A percentile compares a stretch with the other conserved stretches of the same genome.
Evolutionary conservation across 2,329 filamentous ascomycete species (phyloP).

Genomic region (Fusarium lyarnte): DNA sequence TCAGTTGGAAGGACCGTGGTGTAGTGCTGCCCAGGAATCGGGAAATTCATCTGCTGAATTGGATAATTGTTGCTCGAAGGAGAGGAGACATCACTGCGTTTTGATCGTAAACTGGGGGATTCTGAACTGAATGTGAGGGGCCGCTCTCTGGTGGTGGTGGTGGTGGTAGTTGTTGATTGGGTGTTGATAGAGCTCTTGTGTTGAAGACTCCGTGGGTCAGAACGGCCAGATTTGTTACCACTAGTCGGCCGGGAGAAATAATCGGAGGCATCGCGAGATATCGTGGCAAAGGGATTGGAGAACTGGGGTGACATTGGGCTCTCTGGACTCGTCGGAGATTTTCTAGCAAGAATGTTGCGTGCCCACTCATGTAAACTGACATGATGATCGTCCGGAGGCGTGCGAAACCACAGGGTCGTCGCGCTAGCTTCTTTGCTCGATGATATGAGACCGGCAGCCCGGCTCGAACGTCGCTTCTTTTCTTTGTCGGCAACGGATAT

Average conservation of each 20-base stretch:
- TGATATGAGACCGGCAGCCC: constrained; percentile 65
- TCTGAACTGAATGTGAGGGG: constrained; percentile 65
- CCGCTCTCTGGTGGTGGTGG: constrained; percentile 52
- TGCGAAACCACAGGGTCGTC: constrained; percentile 66
- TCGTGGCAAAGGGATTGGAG: constrained; percentile 61
- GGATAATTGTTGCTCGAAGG: constrained; percentile 61
- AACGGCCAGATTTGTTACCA: constrained; percentile 51
- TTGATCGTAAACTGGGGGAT: constrained; percentile 69
- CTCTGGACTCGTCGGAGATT: constrained; percentile 58
- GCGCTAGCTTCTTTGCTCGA: constrained; percentile 60
- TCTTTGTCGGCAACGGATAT: constrained; percentile 68
- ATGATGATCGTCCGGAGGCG: constrained; percentile 60
- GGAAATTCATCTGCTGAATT: constrained; percentile 50
- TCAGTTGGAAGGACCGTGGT: constrained; percentile 63
- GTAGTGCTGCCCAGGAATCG: constrained; percentile 58
- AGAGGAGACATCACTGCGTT: constrained; percentile 70
- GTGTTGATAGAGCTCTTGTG: constrained; percentile 61
- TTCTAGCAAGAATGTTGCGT: constrained; percentile 60
- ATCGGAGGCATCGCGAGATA: constrained; percentile 54
- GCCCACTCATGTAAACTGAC: constrained; percentile 69
- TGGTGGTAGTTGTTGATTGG: constrained; percentile 57
- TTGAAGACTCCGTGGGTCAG: constrained; percentile 49
- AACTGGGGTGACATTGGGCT: constrained; percentile 65
- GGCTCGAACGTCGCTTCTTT: constrained; percentile 71
- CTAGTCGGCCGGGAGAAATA: constrained; percentile 57